phyloP scores from a whole-genome alignment of 768 basidiomycete genomes.

The Suillus clintonianus region DNA sequence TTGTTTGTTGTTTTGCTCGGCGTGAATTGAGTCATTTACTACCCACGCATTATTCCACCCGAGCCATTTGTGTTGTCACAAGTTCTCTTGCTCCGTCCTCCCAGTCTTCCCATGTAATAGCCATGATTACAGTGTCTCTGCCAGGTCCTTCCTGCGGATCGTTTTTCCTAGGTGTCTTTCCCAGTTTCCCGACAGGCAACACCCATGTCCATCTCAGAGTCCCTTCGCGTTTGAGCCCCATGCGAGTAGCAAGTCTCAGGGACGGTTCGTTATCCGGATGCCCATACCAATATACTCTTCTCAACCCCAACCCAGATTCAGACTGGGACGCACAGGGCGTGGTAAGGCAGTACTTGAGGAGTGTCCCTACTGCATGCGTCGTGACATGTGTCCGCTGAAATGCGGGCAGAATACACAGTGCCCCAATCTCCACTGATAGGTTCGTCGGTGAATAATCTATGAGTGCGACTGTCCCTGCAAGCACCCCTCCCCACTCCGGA shows the following conservation, averaged over 20 bases:
- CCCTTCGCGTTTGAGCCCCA: slow-evolving; percentile 47
- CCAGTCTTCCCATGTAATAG: slow-evolving; percentile 66
- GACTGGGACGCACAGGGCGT: slow-evolving; percentile 9
- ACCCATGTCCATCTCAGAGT: slow-evolving; percentile 38
- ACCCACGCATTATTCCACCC: not conserved
- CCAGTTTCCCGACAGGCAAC: slow-evolving; percentile 32
- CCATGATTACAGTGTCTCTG: slow-evolving; percentile 51
- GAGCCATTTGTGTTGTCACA: not conserved
- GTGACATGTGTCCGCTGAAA: slow-evolving; percentile 48
- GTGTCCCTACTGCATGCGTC: slow-evolving; percentile 36
- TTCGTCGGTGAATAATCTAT: slow-evolving; percentile 29
- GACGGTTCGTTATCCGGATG: slow-evolving; percentile 36
- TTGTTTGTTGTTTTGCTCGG: not conserved
- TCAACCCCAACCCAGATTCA: slow-evolving; percentile 38
- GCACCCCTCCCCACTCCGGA: slow-evolving; percentile 10
- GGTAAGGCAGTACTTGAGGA: slow-evolving; percentile 24
- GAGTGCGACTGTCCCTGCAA: slow-evolving; percentile 48
- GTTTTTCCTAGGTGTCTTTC: slow-evolving; percentile 18
- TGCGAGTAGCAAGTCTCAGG: slow-evolving; percentile 35
- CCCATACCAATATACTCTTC: slow-evolving; percentile 46
- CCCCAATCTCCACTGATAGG: slow-evolving; percentile 39
- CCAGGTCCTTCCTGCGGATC: slow-evolving; percentile 34
- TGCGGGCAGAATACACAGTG: slow-evolving; percentile 35
- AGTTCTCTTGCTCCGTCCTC: slow-evolving; percentile 38
- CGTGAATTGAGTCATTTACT: not conserved